Conservation (phyloP, 208 protist genomes). For the Leishmania arabica region DNA sequence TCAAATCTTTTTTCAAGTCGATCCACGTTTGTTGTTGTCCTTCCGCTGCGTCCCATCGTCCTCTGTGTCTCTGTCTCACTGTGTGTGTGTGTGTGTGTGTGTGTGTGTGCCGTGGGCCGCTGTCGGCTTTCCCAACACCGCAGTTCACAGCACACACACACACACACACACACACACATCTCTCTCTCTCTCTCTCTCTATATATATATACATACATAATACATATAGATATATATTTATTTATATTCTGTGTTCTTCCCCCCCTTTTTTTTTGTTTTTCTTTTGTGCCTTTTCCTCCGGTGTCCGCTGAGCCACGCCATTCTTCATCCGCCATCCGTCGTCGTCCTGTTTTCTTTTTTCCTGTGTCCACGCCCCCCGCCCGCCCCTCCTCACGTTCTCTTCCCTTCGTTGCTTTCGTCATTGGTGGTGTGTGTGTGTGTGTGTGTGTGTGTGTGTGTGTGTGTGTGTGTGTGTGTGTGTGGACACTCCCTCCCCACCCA, state of each 20-base stretch:
- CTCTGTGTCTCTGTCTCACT: slow-evolving; percentile 9
- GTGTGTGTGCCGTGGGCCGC: background rate
- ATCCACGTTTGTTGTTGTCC: background rate
- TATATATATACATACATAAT: background rate
- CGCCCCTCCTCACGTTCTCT: too few species aligned
- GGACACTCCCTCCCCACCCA: too few species aligned
- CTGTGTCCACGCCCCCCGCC: background rate
- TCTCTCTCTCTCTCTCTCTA: too few species aligned
- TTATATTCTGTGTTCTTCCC: background rate
- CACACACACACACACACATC: too few species aligned
- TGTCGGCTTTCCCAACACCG: background rate
- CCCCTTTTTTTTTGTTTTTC: slow-evolving; percentile 2
- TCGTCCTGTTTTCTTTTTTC: background rate
- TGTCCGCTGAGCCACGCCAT: background rate
- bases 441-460: too few species aligned
- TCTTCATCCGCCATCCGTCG: background rate
- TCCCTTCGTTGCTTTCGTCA: background rate
- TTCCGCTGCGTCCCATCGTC: background rate
- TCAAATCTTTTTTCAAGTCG: background rate
- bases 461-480: too few species aligned
- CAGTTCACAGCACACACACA: too few species aligned
- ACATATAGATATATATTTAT: background rate
- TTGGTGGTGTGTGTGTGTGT: too few species aligned
- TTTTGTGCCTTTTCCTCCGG: background rate
- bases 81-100: background rate